Base-by-base conservation (phyloP, 164 flowering plant genomes). In the Vitis rupestris region DNA sequence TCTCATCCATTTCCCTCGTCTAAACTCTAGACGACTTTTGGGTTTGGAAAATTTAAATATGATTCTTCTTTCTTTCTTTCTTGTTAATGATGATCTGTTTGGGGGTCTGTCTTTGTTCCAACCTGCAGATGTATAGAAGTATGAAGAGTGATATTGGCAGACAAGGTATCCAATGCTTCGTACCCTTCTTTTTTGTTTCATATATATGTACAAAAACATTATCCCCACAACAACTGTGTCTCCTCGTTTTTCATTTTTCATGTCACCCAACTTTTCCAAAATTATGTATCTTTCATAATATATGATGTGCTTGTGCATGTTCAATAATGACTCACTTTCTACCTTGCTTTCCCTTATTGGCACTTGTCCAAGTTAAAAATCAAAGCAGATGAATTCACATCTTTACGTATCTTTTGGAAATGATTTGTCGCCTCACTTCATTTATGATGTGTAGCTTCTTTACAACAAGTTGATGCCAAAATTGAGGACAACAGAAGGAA, bases 71-170 rank as follows among this genome's bases (percentile, higher is more conserved):
- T n/a, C 1, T 56, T 64, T 59, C 3, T 13, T 52, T 30, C 16
- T 10, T 30, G 16, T n/a, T 57, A 44, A n/a, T 44, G 13, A 44
- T 14, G 13, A 44, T 14, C 5, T 55, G 17, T 58, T 17, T 7
- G 10, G 8, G 49, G 50, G 16, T 59, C n/a, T 70, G 11, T 51
- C 17, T 63, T 30, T 59, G 7, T 50, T 58, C 23, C 3, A 10
- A 74, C 66, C 44, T 37, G 44, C 88, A 90, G 95, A 90, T 90
- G 95, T 88, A 87, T 66, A 83, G 95, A 67, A 86, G 92, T 82
- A 85, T 87, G 91, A 88, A 75, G 78, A 74, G 73, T 70, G 91
- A 87, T 48, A 62, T 75, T 62, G 75, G 50, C 58, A 78, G 82
- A 74, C 84, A 73, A 84, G 94, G 90, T 86, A 79, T 58, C 29